Conservation (phyloP, 352 stramenopile genomes). For the Thalassiosira mediterranea region DNA sequence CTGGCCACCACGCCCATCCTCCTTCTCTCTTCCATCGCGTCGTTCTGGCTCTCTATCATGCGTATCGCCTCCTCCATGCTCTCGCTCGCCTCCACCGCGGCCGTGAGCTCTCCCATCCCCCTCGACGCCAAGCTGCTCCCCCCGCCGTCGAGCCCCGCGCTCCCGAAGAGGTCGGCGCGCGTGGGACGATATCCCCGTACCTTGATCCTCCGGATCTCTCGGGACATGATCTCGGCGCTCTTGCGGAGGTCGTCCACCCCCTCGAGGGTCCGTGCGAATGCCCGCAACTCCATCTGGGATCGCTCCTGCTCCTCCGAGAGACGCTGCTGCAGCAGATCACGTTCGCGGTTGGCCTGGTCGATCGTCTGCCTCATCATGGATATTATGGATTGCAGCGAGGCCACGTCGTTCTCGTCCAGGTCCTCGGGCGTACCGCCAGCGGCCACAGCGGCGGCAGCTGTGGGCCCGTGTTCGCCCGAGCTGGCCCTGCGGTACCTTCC, state of each 20-base stretch:
- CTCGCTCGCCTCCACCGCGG: conserved; percentile 32
- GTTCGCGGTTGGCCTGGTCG: conserved; percentile 30
- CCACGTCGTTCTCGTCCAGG: conserved; percentile 26
- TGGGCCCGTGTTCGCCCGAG: conserved; percentile 1
- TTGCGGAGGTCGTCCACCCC: conserved; percentile 46
- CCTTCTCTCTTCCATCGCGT: conserved; percentile 38
- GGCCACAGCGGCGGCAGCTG: not conserved
- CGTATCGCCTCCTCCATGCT: conserved; percentile 42
- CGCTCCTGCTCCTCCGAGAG: conserved; percentile 36
- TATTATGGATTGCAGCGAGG: conserved; percentile 45
- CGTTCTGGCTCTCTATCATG: conserved; percentile 45
- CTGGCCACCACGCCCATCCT: conserved; percentile 5
- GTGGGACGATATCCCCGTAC: conserved; percentile 39
- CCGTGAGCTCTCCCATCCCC: conserved; percentile 28
- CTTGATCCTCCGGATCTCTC: conserved; percentile 45
- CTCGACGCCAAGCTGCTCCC: not conserved
- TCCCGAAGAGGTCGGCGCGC: conserved; percentile 28
- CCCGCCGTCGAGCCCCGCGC: not conserved
- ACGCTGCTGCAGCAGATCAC: conserved; percentile 33
- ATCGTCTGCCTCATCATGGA: conserved; percentile 30
- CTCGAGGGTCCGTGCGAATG: conserved; percentile 45
- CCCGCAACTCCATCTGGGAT: conserved; percentile 34
- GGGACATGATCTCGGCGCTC: conserved; percentile 37
- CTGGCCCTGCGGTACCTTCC: not conserved
- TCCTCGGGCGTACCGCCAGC: not conserved